Evolutionary conservation across 2,329 filamentous ascomycete genomes (phyloP).

Genomic region (Cryphonectria naterciae): DNA sequence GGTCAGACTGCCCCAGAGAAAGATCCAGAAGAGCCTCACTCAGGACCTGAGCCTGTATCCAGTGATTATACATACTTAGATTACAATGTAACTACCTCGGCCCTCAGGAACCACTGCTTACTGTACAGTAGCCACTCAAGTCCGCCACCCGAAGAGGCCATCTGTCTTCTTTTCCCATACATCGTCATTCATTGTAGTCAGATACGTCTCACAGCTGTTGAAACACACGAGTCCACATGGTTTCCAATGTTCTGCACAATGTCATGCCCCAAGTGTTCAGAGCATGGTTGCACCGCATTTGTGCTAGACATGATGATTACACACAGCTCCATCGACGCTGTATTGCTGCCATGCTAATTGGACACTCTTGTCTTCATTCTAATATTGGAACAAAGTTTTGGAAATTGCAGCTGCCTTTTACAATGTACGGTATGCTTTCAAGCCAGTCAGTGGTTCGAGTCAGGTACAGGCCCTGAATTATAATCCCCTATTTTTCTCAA

Average conservation of each 20-base stretch:
- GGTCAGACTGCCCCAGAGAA: slow-evolving; percentile 1
- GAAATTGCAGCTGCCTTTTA: background rate
- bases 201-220: background rate
- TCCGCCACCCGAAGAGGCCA: background rate
- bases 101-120: background rate
- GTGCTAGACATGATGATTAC: background rate
- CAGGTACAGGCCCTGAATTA: background rate
- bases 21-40: slow-evolving; percentile 14
- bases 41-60: background rate
- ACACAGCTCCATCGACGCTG: background rate
- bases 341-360: background rate
- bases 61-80: background rate
- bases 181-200: background rate
- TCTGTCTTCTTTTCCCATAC: background rate
- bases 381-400: no score
- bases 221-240: background rate
- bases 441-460: background rate
- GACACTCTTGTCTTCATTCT: background rate
- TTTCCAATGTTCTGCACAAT: background rate
- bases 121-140: background rate
- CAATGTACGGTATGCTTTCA: background rate
- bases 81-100: background rate
- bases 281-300: background rate
- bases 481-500: background rate
- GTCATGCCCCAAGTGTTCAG: background rate